Conservation (phyloP, 2,329 filamentous ascomycete species). For the Claviceps citrina region DNA sequence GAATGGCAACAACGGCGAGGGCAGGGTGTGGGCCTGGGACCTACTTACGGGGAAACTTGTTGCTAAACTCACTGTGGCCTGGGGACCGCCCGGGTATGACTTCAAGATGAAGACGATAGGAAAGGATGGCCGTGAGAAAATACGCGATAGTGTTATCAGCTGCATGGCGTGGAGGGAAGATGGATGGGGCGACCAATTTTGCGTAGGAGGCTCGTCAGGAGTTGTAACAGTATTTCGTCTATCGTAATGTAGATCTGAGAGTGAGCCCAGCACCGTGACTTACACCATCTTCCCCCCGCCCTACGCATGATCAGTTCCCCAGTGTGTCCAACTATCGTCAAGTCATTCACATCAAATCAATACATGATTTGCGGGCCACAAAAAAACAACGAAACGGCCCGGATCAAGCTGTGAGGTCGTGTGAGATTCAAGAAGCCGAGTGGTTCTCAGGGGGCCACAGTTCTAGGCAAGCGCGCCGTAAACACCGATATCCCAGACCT, state of each 20-base stretch:
- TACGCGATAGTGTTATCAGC: conserved; percentile 43
- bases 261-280: neutral
- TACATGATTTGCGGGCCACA: neutral
- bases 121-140: conserved; percentile 44
- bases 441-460: neutral
- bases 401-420: neutral
- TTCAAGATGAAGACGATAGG: conserved; percentile 38
- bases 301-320: neutral
- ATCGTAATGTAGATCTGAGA: conserved; percentile 12
- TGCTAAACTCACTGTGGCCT: conserved; percentile 44
- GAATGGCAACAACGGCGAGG: conserved; percentile 27
- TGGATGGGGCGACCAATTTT: conserved; percentile 49
- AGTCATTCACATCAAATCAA: conserved; percentile 1
- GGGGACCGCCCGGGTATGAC: conserved; percentile 36
- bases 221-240: conserved; percentile 47
- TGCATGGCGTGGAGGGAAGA: conserved; percentile 47
- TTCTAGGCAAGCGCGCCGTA: conserved; percentile 3
- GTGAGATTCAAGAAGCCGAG: neutral
- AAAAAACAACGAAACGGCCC: neutral
- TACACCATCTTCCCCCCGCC: too few relatives aligned
- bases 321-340: neutral
- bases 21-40: conserved; percentile 69
- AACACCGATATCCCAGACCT: conserved; percentile 4
- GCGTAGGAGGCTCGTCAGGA: conserved; percentile 48
- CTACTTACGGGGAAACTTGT: conserved; percentile 55